Evolutionary conservation across 768 basidiomycete species (phyloP), one percentile per base, ranked within the genome.

Genomic region (Atractiella rhizophila): DNA sequence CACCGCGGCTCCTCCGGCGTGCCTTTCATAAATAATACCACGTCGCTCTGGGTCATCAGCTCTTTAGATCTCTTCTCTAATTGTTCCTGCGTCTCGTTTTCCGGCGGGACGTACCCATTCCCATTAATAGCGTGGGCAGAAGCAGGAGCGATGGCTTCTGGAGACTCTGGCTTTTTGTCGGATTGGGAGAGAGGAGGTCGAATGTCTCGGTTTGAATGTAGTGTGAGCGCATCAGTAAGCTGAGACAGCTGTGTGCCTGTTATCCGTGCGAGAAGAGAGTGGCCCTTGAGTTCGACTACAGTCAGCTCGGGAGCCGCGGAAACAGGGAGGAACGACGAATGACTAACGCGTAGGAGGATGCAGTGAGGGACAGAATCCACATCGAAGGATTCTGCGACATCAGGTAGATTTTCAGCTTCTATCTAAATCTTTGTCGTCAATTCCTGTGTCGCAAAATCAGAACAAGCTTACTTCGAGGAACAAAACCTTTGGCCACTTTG

Each of bases 21-120:
- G 16, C 82, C 82, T 58, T 88, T 88, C 80, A 88, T 86, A 66
- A 86, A 83, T 43, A 86, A 53, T 21, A 88, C 74, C 10, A 85
- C 72, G 64, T 59, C 67, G 24, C 43, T 47, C n/a, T 79, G 70
- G 46, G 66, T 68, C 83, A 94, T 88, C 43, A 98, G 60, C 33
- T 45, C 48, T 13, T 59, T 63, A 54, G 86, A 68, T 37, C 83
- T 67, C 31, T 59, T 55, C 13, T 67, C 64, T 18, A 88, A 67
- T 51, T 77, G 66, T 50, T 77, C 78, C 15, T 64, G 59, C 0
- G 71, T 67, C 57, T 81, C 59, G 16, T 52, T 47, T 5, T 23
- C 35, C 1, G 44, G 47, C 33, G 34, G 36, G 28, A 37, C 19
- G 1, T 24, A 37, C 21, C 40, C 28, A n/a, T 25, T 31, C 15